These are phyloP conservation scores for Claviceps citrina DNA, from an alignment of 2,329 filamentous ascomycete species.

Conservation along the genomic window DNA sequence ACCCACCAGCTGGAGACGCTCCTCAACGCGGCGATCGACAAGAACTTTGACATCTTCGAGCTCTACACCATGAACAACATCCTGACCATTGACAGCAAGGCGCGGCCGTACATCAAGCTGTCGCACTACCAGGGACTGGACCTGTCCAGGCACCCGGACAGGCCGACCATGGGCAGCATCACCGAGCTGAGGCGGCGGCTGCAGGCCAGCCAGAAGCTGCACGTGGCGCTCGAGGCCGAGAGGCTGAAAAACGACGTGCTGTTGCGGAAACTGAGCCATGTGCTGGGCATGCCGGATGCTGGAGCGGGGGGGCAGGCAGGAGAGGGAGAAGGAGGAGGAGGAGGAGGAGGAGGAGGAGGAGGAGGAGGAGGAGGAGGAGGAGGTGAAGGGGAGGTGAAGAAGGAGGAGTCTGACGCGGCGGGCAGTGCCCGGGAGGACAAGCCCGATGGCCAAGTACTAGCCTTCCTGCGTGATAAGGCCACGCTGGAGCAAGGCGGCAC, in stretches of 20 bases:
- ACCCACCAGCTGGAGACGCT: constrained; percentile 73
- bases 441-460: constrained; percentile 22
- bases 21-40: constrained; percentile 66
- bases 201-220: constrained; percentile 63
- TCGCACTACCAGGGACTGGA: constrained; percentile 66
- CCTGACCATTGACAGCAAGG: constrained; percentile 50
- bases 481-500: constrained; percentile 35
- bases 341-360: constrained; percentile 6
- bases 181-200: constrained; percentile 57
- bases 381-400: constrained; percentile 8
- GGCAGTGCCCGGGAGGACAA: constrained; percentile 3
- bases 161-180: constrained; percentile 51
- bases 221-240: constrained; percentile 54
- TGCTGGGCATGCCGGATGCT: constrained; percentile 19
- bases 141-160: constrained; percentile 19
- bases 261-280: constrained; percentile 43
- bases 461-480: constrained; percentile 41
- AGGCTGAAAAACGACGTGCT: constrained; percentile 56
- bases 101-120: constrained; percentile 65
- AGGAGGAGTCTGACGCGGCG: constrained; percentile 1
- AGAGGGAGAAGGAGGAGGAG: too few relatives aligned
- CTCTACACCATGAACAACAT: constrained; percentile 85
- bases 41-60: constrained; percentile 74
- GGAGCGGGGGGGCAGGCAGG: constrained; percentile 1
- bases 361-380: constrained; percentile 1